phyloP scores from a whole-genome alignment of 306 rosid genomes.

The Sicyos edulis region DNA sequence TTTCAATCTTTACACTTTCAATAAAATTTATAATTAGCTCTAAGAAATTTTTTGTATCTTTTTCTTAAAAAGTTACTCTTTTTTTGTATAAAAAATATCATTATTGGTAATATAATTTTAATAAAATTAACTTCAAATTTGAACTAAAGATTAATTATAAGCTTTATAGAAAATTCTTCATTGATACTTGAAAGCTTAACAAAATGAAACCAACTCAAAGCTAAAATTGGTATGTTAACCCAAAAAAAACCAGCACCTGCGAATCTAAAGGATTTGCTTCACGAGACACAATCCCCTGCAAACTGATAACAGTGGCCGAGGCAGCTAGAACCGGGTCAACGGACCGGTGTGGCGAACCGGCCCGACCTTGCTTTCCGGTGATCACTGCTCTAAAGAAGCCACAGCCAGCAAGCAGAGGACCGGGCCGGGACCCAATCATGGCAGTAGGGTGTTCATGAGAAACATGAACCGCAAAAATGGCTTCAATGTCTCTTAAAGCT shows the following conservation, averaged over 20 bases:
- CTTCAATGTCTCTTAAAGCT: slow-evolving; percentile 73
- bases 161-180: too few relatives aligned
- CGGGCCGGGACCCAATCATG: slow-evolving; percentile 75
- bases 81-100: too few relatives aligned
- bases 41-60: too few relatives aligned
- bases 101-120: too few relatives aligned
- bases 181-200: too few relatives aligned
- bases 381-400: slow-evolving; percentile 83
- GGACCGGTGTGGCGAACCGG: slow-evolving; percentile 42
- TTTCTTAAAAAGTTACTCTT: too few relatives aligned
- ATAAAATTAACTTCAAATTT: too few relatives aligned
- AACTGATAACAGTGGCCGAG: slow-evolving; percentile 75
- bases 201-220: too few relatives aligned
- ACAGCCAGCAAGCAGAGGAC: slow-evolving; percentile 87
- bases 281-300: slow-evolving; percentile 91
- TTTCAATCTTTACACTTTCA: too few relatives aligned
- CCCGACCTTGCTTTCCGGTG: slow-evolving; percentile 41
- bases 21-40: too few relatives aligned
- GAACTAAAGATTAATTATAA: too few relatives aligned
- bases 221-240: too few relatives aligned
- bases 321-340: slow-evolving; percentile 77
- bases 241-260: slow-evolving; percentile 33
- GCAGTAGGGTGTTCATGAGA: slow-evolving; percentile 79
- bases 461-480: slow-evolving; percentile 86
- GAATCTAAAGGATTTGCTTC: slow-evolving; percentile 91